Evolutionary conservation across 2,329 filamentous ascomycete genomes (phyloP).

Genomic region (Colletotrichum echinochloae): DNA sequence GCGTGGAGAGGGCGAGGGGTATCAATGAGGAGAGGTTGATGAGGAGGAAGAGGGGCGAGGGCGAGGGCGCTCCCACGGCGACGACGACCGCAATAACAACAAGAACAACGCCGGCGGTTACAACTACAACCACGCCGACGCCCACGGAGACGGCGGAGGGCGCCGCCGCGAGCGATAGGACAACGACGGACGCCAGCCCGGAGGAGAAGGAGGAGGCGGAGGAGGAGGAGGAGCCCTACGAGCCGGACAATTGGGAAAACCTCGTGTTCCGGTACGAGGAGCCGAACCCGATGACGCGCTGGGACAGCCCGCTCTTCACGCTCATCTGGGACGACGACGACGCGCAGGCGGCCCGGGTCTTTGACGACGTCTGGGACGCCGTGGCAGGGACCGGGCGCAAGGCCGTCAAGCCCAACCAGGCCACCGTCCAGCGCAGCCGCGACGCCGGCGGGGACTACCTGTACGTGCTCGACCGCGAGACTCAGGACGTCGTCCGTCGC

Average conservation of each 20-base stretch:
- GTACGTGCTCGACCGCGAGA: conserved; percentile 82
- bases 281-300: conserved; percentile 85
- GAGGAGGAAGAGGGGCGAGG: conserved; percentile 44
- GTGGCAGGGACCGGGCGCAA: conserved; percentile 74
- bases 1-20: conserved; percentile 61
- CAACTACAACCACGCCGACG: conserved; percentile 58
- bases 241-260: conserved; percentile 77
- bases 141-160: conserved; percentile 43
- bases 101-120: conserved; percentile 18
- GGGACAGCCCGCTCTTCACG: conserved; percentile 87
- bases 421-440: conserved; percentile 73
- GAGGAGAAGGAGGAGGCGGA: conserved; percentile 49
- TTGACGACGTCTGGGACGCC: conserved; percentile 80
- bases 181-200: conserved; percentile 45
- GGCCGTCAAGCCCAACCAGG: conserved; percentile 77
- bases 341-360: conserved; percentile 66
- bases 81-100: not conserved
- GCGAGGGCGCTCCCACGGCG: conserved; percentile 14
- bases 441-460: conserved; percentile 79
- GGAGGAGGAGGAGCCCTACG: conserved; percentile 59
- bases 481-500: conserved; percentile 78
- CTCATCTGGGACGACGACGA: conserved; percentile 80
- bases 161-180: conserved; percentile 49
- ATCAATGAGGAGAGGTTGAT: conserved; percentile 72
- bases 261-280: conserved; percentile 87